phyloP scores from a whole-genome alignment of 2,329 filamentous ascomycete genomes.

The Phyllosticta citriasiana region DNA sequence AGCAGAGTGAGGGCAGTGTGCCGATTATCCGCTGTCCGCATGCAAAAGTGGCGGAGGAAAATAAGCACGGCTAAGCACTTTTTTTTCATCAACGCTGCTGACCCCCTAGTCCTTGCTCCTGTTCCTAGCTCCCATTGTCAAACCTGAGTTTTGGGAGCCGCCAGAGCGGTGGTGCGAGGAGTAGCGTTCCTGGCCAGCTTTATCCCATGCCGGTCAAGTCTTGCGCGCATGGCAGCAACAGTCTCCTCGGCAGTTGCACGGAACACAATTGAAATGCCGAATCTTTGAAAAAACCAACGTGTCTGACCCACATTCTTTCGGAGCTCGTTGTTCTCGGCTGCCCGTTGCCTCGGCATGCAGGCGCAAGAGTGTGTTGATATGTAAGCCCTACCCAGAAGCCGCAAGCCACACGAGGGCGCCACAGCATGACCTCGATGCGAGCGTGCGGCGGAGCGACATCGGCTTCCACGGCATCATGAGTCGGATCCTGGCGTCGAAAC shows the following conservation, averaged over 20 bases:
- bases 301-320: not conserved
- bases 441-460: not conserved
- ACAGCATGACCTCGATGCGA: not conserved
- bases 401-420: not conserved
- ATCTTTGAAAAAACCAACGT: not conserved
- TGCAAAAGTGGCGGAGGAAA: not conserved
- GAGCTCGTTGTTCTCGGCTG: not conserved
- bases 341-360: not conserved
- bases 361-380: not conserved
- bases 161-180: not conserved
- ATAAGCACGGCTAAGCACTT: not conserved
- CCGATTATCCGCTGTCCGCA: slow-evolving; percentile 3
- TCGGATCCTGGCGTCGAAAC: not conserved
- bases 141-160: not conserved
- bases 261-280: not conserved
- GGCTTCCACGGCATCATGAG: not conserved
- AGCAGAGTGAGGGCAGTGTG: not conserved
- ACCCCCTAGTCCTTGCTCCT: not conserved
- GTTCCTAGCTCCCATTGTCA: not conserved
- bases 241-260: not conserved
- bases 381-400: not conserved
- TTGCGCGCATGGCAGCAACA: not conserved
- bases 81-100: not conserved
- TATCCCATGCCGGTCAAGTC: not conserved
- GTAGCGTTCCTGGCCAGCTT: not conserved